A percentile compares a stretch with the other conserved stretches of the same genome.
These are phyloP conservation scores for Amanita pseudoporphyria DNA, from an alignment of 768 basidiomycete genomes.

Conservation along the genomic window DNA sequence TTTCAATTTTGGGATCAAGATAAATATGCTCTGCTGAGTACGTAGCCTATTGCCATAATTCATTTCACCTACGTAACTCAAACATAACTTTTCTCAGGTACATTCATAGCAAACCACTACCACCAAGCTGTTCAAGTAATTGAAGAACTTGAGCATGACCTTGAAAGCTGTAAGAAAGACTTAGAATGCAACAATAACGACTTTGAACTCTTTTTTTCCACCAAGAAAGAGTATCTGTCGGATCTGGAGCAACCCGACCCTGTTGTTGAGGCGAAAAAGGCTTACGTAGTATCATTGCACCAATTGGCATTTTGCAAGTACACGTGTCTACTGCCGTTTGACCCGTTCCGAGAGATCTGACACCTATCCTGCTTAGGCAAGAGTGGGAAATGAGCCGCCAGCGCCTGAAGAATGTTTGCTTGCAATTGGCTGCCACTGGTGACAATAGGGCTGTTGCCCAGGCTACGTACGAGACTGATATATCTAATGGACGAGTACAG, in stretches of 20 bases:
- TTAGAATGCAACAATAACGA: not conserved
- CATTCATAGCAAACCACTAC: slow-evolving; percentile 5
- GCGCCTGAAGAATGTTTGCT: too few relatives aligned
- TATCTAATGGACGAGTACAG: not conserved
- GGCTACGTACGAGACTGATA: not conserved
- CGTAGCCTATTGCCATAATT: not conserved
- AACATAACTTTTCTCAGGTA: slow-evolving; percentile 2
- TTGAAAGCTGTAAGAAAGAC: too few relatives aligned
- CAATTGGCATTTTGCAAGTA: not conserved
- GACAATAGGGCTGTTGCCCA: not conserved
- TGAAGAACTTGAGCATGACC: not conserved
- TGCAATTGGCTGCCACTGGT: not conserved
- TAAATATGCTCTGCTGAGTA: slow-evolving; percentile 7
- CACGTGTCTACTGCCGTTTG: too few relatives aligned
- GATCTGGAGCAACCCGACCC: slow-evolving; percentile 1
- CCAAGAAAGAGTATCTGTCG: not conserved
- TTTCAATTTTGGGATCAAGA: slow-evolving; percentile 9
- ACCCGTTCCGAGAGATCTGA: too few relatives aligned
- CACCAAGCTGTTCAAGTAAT: not conserved
- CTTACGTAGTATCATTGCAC: not conserved
- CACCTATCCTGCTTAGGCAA: too few relatives aligned
- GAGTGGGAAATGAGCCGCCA: slow-evolving; percentile 2
- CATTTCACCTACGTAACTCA: too few relatives aligned
- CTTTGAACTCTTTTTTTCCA: too few relatives aligned
- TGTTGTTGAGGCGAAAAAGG: not conserved